These are phyloP conservation scores for Aspergillus puulaauensis DNA, from an alignment of 2,329 filamentous ascomycete genomes.

Conservation along the genomic window DNA sequence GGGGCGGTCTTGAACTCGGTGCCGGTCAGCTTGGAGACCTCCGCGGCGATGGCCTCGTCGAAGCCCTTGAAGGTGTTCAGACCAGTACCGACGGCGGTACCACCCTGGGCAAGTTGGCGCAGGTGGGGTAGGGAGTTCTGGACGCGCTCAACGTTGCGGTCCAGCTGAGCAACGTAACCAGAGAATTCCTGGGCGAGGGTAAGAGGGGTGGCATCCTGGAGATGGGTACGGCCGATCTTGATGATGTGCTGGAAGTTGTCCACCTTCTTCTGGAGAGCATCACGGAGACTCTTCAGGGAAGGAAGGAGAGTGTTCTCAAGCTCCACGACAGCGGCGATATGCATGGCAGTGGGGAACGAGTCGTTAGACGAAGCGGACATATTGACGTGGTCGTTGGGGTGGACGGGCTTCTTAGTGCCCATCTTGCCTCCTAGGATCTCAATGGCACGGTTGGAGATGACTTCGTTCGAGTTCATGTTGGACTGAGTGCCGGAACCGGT, in stretches of 20 bases:
- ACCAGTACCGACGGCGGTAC: conserved; percentile 93
- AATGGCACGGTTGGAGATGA: conserved; percentile 98
- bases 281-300: conserved; percentile 75
- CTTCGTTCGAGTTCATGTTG: conserved; percentile 99
- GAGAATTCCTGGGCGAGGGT: conserved; percentile 98
- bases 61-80: conserved; percentile 98
- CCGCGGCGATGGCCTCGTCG: conserved; percentile 85
- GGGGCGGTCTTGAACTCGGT: conserved; percentile 93
- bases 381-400: conserved; percentile 99
- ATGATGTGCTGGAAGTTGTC: conserved; percentile 91
- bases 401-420: conserved; percentile 97
- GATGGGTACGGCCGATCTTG: conserved; percentile 97
- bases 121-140: conserved; percentile 80
- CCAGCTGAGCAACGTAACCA: conserved; percentile 92
- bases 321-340: conserved; percentile 95
- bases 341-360: conserved; percentile 99
- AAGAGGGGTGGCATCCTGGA: conserved; percentile 94
- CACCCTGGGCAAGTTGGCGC: conserved; percentile 85
- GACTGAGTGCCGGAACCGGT: conserved; percentile 98
- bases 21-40: conserved; percentile 90
- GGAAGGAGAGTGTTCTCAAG: conserved; percentile 84
- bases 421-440: conserved; percentile 92
- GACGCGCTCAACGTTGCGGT: conserved; percentile 84
- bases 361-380: conserved; percentile 99
- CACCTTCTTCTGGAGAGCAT: conserved; percentile 83